These are phyloP conservation scores for Plicaturopsis crispa DNA, from an alignment of 768 basidiomycete genomes.

Conservation along the genomic window DNA sequence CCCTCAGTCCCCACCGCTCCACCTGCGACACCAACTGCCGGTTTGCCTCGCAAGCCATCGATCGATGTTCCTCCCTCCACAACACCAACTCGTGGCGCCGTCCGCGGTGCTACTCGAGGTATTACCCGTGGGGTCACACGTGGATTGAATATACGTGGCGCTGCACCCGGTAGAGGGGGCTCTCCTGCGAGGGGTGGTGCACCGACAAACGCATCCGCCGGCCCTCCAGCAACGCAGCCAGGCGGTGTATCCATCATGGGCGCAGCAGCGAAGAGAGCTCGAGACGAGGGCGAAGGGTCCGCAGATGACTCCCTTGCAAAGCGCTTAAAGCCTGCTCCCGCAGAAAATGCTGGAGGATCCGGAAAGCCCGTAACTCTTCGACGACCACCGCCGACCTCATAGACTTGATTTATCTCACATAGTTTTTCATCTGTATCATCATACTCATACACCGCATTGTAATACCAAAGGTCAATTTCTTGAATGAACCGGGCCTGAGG, in stretches of 20 bases:
- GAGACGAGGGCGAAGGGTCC: slow-evolving; percentile 42
- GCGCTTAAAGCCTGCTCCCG: slow-evolving; percentile 52
- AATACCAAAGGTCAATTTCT: too few relatives aligned
- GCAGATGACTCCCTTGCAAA: slow-evolving; percentile 58
- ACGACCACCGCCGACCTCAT: slow-evolving; percentile 17
- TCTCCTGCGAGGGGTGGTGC: slow-evolving; percentile 26
- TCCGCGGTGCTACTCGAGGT: slow-evolving; percentile 27
- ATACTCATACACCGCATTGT: neutral
- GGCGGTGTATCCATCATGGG: slow-evolving; percentile 53
- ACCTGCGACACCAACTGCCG: slow-evolving; percentile 13
- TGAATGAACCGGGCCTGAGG: too few relatives aligned
- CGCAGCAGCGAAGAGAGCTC: slow-evolving; percentile 55
- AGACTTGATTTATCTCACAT: too few relatives aligned
- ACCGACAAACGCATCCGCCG: slow-evolving; percentile 8
- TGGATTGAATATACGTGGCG: slow-evolving; percentile 22
- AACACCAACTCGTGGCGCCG: slow-evolving; percentile 8
- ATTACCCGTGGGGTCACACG: slow-evolving; percentile 14
- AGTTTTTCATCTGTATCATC: too few relatives aligned
- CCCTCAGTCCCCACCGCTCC: slow-evolving; percentile 16
- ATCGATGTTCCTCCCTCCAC: slow-evolving; percentile 18
- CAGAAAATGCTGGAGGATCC: too few relatives aligned
- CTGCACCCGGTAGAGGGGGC: slow-evolving; percentile 13
- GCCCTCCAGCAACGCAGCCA: slow-evolving; percentile 18
- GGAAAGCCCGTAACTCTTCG: slow-evolving; percentile 24
- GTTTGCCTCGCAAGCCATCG: slow-evolving; percentile 25